A percentile compares a stretch with the other conserved stretches of the same genome.
Evolutionary conservation across 2,329 filamentous ascomycete species (phyloP).

Genomic region (Lanzia echinophila): DNA sequence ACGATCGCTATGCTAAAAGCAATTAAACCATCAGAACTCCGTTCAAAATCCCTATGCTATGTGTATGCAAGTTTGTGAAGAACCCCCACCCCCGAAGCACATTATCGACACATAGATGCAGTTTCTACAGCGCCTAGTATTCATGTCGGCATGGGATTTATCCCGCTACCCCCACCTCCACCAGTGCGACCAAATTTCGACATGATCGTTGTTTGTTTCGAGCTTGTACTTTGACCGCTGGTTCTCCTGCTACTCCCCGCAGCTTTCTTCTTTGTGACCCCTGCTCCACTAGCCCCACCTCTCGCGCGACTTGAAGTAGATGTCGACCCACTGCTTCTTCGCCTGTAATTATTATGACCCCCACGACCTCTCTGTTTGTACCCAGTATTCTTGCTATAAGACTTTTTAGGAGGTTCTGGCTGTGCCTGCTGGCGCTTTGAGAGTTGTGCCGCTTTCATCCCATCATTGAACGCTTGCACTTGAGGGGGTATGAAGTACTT

Average conservation of each 20-base stretch:
- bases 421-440: not conserved
- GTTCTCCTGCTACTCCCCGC: conserved; percentile 13
- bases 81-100: no score
- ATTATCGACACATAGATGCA: no score
- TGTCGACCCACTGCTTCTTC: not conserved
- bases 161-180: conserved; percentile 10
- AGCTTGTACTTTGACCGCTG: conserved; percentile 1
- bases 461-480: conserved; percentile 6
- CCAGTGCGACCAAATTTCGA: conserved; percentile 5
- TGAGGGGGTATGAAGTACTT: conserved; percentile 3
- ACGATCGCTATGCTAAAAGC: no score
- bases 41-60: no score
- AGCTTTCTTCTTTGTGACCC: conserved; percentile 19
- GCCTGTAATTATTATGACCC: not conserved
- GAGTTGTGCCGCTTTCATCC: not conserved
- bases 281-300: conserved; percentile 7
- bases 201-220: conserved; percentile 2
- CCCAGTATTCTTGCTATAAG: not conserved
- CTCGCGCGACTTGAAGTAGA: not conserved
- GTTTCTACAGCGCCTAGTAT: no score
- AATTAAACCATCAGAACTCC: no score
- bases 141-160: conserved; percentile 20
- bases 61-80: no score
- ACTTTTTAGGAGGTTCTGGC: not conserved
- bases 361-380: not conserved